Conservation (phyloP, 768 basidiomycete species). For the Suillus luteus region DNA sequence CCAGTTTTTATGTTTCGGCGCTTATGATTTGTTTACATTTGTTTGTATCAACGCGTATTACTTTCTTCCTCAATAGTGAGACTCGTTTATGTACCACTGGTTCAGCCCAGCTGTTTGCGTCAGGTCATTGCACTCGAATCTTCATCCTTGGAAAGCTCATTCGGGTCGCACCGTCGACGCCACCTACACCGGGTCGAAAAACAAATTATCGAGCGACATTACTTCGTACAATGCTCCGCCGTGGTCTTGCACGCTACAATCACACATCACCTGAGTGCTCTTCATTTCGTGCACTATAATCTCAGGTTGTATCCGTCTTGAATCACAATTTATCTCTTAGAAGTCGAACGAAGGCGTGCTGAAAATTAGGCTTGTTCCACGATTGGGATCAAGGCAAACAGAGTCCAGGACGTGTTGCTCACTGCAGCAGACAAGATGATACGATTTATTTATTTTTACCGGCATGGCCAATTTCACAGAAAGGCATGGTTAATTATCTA, state of each 20-base stretch:
- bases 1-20: slow-evolving; percentile 3
- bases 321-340: background rate
- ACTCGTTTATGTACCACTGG: too few species aligned
- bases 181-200: too few species aligned
- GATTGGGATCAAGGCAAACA: background rate
- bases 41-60: background rate
- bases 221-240: too few species aligned
- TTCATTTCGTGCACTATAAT: background rate
- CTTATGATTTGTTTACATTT: background rate
- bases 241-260: too few species aligned
- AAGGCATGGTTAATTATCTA: background rate
- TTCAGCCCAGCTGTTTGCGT: too few species aligned
- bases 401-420: background rate
- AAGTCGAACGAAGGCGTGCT: background rate
- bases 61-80: too few species aligned
- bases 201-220: too few species aligned
- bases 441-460: too few species aligned
- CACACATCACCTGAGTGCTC: too few species aligned
- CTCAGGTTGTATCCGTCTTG: background rate
- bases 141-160: too few species aligned
- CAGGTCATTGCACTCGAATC: too few species aligned
- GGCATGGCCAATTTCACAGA: background rate
- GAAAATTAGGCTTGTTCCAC: background rate
- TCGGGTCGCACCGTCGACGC: too few species aligned
- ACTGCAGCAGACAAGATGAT: background rate